Conservation (phyloP, 2,329 filamentous ascomycete species). For the Cryphonectria nitschkei region DNA sequence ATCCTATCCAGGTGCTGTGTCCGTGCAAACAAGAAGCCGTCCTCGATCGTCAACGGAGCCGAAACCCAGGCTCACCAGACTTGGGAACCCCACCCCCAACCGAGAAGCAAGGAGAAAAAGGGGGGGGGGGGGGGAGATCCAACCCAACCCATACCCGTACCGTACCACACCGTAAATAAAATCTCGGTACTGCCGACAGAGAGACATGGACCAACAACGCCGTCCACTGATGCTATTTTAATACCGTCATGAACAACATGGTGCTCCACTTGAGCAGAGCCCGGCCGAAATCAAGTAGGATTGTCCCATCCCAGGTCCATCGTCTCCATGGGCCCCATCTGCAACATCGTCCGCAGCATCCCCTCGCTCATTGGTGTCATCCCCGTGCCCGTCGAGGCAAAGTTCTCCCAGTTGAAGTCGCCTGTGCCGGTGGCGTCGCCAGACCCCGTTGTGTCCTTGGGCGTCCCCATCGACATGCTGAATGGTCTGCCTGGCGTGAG, state of each 20-base stretch:
- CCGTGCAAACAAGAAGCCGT: background rate
- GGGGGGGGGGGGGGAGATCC: too few species aligned
- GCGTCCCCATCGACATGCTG: conserved; percentile 39
- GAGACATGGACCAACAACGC: background rate
- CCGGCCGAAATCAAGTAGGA: conserved; percentile 27
- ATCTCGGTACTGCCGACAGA: background rate
- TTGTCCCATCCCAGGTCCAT: conserved; percentile 59
- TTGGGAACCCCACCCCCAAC: too few species aligned
- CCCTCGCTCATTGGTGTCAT: conserved; percentile 62
- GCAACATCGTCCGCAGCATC: conserved; percentile 60
- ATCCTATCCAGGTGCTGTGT: background rate
- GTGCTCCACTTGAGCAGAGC: background rate
- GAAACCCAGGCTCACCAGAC: background rate
- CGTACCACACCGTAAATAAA: background rate
- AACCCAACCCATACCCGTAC: background rate
- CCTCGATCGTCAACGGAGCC: background rate
- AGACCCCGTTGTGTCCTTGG: conserved; percentile 37
- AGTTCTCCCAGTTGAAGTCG: conserved; percentile 41
- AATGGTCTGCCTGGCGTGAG: conserved; percentile 42
- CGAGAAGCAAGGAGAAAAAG: background rate
- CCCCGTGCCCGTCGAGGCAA: conserved; percentile 42
- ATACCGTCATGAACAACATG: background rate
- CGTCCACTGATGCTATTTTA: background rate
- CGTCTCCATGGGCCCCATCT: conserved; percentile 62
- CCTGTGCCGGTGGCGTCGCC: conserved; percentile 1